Evolutionary conservation across 2,329 filamentous ascomycete genomes (phyloP).

Genomic region (Xylariaceae sp.): DNA sequence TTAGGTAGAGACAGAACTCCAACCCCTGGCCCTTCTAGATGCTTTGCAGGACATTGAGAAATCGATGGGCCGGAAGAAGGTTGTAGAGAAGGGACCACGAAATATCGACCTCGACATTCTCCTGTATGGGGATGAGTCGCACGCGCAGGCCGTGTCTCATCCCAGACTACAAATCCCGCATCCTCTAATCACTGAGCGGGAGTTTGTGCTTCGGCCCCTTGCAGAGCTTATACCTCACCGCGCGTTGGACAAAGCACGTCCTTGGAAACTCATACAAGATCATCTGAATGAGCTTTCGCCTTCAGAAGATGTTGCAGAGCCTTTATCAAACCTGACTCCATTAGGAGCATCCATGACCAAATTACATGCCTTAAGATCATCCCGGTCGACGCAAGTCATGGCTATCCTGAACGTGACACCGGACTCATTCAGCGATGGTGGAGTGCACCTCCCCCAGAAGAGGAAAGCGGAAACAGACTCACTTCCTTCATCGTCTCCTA

Average conservation of each 20-base stretch:
- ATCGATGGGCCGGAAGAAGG: constrained; percentile 71
- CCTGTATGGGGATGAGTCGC: constrained; percentile 63
- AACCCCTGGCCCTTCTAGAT: constrained; percentile 73
- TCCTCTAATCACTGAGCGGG: constrained; percentile 77
- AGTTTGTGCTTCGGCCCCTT: constrained; percentile 88
- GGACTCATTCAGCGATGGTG: constrained; percentile 95
- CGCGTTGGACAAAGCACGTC: constrained; percentile 48
- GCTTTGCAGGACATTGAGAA: constrained; percentile 80
- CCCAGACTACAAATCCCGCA: constrained; percentile 82
- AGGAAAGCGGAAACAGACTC: neutral
- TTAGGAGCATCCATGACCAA: constrained; percentile 46
- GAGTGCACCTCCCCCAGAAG: constrained; percentile 45
- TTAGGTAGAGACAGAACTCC: constrained; percentile 75
- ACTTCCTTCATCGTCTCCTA: neutral
- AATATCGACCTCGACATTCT: constrained; percentile 95
- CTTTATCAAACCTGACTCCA: constrained; percentile 58
- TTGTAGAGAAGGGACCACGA: constrained; percentile 88
- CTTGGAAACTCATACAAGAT: constrained; percentile 59
- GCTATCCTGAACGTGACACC: constrained; percentile 92
- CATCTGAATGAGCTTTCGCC: constrained; percentile 56
- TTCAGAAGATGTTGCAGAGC: constrained; percentile 31
- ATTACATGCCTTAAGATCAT: constrained; percentile 55
- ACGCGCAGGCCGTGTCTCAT: constrained; percentile 49
- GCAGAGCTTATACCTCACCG: constrained; percentile 64
- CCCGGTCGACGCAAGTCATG: constrained; percentile 75